Evolutionary conservation across 208 protist genomes (phyloP).

Genomic region (Herpetomonas samuelpessoai): DNA sequence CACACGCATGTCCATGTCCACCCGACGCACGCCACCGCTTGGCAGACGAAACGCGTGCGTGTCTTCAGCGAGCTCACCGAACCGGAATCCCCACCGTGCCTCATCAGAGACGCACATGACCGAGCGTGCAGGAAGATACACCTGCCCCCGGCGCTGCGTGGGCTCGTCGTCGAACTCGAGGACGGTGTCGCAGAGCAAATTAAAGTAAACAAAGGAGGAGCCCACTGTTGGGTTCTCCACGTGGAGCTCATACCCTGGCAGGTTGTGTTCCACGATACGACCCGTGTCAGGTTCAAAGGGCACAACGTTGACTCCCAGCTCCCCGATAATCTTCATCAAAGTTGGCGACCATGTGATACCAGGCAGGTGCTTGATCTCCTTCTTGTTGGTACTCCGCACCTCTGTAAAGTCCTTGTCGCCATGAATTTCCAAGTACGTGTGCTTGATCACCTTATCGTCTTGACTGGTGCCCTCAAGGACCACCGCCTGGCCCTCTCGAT

Average conservation of each 20-base stretch:
- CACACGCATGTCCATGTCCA: slow-evolving; percentile 77
- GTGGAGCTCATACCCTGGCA: slow-evolving; percentile 87
- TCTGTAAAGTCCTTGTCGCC: slow-evolving; percentile 77
- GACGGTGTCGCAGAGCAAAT: slow-evolving; percentile 76
- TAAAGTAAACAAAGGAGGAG: slow-evolving; percentile 74
- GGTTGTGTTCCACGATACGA: slow-evolving; percentile 81
- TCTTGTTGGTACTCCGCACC: slow-evolving; percentile 66
- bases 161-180: slow-evolving; percentile 83
- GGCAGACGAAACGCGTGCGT: slow-evolving; percentile 42
- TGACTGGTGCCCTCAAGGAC: slow-evolving; percentile 42
- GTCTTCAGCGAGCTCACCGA: slow-evolving; percentile 58
- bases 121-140: slow-evolving; percentile 60
- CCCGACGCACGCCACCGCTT: slow-evolving; percentile 21
- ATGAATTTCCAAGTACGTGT: slow-evolving; percentile 84
- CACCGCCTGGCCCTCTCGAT: slow-evolving; percentile 60
- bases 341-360: slow-evolving; percentile 82
- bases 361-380: slow-evolving; percentile 61
- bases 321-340: slow-evolving; percentile 35
- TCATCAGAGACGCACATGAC: slow-evolving; percentile 78
- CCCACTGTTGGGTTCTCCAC: slow-evolving; percentile 83
- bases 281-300: slow-evolving; percentile 63
- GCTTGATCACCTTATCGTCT: slow-evolving; percentile 59
- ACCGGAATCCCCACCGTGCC: slow-evolving; percentile 81
- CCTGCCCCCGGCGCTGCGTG: slow-evolving; percentile 61
- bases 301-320: slow-evolving; percentile 31